phyloP scores from a whole-genome alignment of 352 stramenopile genomes.

The Globisporangium acanthophoron region DNA sequence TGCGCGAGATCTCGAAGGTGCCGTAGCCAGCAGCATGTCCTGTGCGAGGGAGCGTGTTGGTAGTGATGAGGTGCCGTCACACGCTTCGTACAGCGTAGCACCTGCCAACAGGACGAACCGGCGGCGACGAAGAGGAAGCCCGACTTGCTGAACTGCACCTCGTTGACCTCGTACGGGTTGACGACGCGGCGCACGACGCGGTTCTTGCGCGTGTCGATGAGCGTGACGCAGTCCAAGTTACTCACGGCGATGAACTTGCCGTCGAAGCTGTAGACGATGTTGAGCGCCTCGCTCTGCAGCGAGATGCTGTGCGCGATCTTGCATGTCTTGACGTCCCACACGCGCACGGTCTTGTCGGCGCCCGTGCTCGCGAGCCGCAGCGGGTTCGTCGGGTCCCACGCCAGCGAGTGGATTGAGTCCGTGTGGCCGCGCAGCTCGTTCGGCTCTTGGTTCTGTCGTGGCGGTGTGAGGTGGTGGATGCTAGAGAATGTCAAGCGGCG shows the following conservation, averaged over 20 bases:
- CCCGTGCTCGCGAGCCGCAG: constrained; percentile 62
- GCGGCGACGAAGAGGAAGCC: constrained; percentile 78
- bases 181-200: constrained; percentile 71
- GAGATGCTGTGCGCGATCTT: constrained; percentile 76
- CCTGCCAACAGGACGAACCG: constrained; percentile 13
- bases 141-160: constrained; percentile 79
- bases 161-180: constrained; percentile 79
- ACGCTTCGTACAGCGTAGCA: no score
- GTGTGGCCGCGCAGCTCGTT: constrained; percentile 67
- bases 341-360: constrained; percentile 77
- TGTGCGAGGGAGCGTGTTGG: constrained; percentile 1
- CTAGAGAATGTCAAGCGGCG: no score
- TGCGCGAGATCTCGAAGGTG: constrained; percentile 81
- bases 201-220: constrained; percentile 82
- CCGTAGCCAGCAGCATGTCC: constrained; percentile 68
- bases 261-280: constrained; percentile 77
- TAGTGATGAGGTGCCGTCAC: no score
- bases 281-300: constrained; percentile 64
- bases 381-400: constrained; percentile 67
- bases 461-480: no score
- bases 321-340: constrained; percentile 78
- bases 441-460: constrained; percentile 38
- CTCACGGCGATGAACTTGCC: constrained; percentile 79
- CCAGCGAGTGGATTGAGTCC: constrained; percentile 63
- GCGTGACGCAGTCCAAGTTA: constrained; percentile 66